A percentile compares a stretch with the other conserved stretches of the same genome.
Conservation (phyloP, 129 eudicot species). For the Chrysanthemum makinoi region DNA sequence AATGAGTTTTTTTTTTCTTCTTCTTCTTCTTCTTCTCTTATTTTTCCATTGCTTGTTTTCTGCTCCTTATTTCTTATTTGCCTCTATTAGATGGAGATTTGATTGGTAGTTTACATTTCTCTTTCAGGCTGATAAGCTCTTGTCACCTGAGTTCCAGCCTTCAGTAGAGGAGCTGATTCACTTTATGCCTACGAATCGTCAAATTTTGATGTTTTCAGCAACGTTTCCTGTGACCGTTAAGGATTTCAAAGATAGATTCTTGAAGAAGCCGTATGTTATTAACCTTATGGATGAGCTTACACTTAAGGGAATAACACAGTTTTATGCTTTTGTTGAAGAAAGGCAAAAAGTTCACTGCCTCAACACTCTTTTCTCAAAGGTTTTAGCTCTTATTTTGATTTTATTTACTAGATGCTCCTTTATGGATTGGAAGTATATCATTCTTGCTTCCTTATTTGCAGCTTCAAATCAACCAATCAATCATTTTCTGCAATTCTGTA, state of each 20-base stretch:
- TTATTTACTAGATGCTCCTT: not conserved
- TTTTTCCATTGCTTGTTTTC: not conserved
- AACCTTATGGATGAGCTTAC: constrained; percentile 99
- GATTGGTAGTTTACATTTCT: not conserved
- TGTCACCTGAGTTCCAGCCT: constrained; percentile 97
- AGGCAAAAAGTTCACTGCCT: constrained; percentile 97
- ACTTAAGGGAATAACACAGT: constrained; percentile 93
- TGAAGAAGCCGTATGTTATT: constrained; percentile 79
- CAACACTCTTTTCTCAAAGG: constrained; percentile 99
- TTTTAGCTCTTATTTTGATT: constrained; percentile 26
- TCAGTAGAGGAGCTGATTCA: constrained; percentile 84
- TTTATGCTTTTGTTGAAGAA: constrained; percentile 97
- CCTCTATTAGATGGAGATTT: not conserved
- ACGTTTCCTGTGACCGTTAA: constrained; percentile 96
- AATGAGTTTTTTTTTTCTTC: not conserved
- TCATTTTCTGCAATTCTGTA: constrained; percentile 92
- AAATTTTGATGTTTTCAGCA: constrained; percentile 97
- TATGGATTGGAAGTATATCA: not conserved
- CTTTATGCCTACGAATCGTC: constrained; percentile 70
- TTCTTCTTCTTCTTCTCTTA: not conserved
- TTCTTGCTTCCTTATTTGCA: constrained; percentile 49
- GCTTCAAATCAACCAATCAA: constrained; percentile 95
- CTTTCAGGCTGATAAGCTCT: constrained; percentile 89
- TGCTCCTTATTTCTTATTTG: not conserved
- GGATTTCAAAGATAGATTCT: constrained; percentile 86